These are phyloP conservation scores for Aspergillus puulaauensis DNA, from an alignment of 2,329 filamentous ascomycete genomes.

Conservation along the genomic window DNA sequence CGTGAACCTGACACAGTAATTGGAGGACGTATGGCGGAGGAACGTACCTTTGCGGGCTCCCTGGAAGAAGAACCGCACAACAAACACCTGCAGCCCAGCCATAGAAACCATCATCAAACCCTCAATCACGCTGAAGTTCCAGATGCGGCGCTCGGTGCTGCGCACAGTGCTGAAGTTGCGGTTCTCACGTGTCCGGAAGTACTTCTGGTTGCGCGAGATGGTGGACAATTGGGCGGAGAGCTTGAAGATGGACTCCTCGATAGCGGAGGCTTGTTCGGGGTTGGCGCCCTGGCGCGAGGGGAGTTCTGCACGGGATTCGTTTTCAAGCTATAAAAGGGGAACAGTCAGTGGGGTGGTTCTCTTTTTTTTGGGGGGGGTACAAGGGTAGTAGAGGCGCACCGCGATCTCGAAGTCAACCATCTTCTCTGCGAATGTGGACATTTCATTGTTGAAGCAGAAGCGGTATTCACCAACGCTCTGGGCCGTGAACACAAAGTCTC, in stretches of 20 bases:
- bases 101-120: slow-evolving; percentile 88
- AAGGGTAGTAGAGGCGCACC: slow-evolving; percentile 53
- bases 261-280: slow-evolving; percentile 80
- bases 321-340: slow-evolving; percentile 69
- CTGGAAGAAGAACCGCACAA: slow-evolving; percentile 99
- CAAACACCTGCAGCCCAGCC: slow-evolving; percentile 94
- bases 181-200: slow-evolving; percentile 98
- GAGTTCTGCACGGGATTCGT: slow-evolving; percentile 77
- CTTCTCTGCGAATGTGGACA: slow-evolving; percentile 98
- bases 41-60: slow-evolving; percentile 65
- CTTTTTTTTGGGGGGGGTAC: background rate
- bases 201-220: slow-evolving; percentile 96
- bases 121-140: slow-evolving; percentile 96
- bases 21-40: no score
- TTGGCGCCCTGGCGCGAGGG: slow-evolving; percentile 85
- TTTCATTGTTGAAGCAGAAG: slow-evolving; percentile 98
- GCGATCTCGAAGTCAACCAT: slow-evolving; percentile 97
- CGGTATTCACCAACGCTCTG: slow-evolving; percentile 84
- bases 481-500: slow-evolving; percentile 96
- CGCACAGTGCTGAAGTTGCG: slow-evolving; percentile 97
- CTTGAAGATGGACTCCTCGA: slow-evolving; percentile 96
- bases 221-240: slow-evolving; percentile 89
- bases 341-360: background rate
- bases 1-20: no score
- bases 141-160: slow-evolving; percentile 92